Percentiles rank a stretch among this genome's conserved stretches.
phyloP scores from a whole-genome alignment of 108 stramenopile genomes.

The Cyclotella baltica region DNA sequence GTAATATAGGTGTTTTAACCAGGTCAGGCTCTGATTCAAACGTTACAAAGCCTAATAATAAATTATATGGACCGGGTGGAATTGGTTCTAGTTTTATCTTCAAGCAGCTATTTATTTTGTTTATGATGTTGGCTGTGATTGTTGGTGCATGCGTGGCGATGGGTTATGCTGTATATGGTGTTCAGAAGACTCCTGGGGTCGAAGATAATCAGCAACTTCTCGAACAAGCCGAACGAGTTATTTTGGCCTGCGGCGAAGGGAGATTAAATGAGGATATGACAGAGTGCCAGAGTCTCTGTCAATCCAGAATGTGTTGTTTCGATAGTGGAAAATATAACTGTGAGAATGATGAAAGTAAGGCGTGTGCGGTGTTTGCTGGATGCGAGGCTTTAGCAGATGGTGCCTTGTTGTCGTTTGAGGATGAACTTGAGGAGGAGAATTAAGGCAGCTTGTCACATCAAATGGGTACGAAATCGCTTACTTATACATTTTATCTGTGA shows the following conservation, averaged over 20 bases:
- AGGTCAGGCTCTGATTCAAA: not conserved
- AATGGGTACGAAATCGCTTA: too few relatives aligned
- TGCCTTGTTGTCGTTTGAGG: conserved; percentile 3
- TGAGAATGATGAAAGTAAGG: conserved; percentile 33
- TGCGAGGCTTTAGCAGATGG: conserved; percentile 39
- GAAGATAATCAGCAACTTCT: conserved; percentile 38
- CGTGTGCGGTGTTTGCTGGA: conserved; percentile 43
- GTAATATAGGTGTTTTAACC: not conserved
- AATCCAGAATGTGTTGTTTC: conserved; percentile 35
- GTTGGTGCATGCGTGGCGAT: conserved; percentile 32
- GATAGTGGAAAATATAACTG: conserved; percentile 34
- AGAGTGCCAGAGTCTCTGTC: conserved; percentile 38
- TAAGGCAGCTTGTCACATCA: too few relatives aligned
- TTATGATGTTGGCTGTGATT: conserved; percentile 23
- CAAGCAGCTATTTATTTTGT: conserved; percentile 15
- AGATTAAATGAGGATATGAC: conserved; percentile 33
- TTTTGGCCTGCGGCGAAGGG: conserved; percentile 28
- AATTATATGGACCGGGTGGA: conserved; percentile 19
- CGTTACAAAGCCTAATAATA: not conserved
- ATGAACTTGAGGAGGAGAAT: conserved; percentile 27
- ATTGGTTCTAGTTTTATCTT: not conserved
- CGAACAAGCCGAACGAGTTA: conserved; percentile 41
- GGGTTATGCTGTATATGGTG: conserved; percentile 36
- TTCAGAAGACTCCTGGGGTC: not conserved
- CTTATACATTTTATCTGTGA: too few relatives aligned